These are phyloP conservation scores for Acidomyces sp. DNA, from an alignment of 495 filamentous ascomycete species.

Conservation along the genomic window DNA sequence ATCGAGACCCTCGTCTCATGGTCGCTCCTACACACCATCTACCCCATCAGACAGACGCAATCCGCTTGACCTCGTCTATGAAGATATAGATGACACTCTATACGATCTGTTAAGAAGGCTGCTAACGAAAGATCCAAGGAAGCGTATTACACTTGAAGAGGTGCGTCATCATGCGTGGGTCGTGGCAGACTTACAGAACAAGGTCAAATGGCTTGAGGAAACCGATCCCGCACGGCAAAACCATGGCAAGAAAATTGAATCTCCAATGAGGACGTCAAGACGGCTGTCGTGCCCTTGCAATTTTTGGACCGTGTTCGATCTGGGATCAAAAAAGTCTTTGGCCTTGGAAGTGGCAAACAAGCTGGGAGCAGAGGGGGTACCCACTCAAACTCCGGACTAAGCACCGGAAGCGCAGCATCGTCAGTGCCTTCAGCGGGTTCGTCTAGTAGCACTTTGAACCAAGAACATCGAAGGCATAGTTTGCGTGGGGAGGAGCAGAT, in stretches of 20 bases:
- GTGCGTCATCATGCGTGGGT: slow-evolving; percentile 98
- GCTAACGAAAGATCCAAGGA: slow-evolving; percentile 74
- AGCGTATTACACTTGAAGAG: slow-evolving; percentile 77
- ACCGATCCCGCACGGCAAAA: slow-evolving; percentile 74
- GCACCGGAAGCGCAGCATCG: slow-evolving; percentile 10
- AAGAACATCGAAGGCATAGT: slow-evolving; percentile 50
- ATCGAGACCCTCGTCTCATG: slow-evolving; percentile 25
- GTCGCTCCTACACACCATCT: slow-evolving; percentile 19
- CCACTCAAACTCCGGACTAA: slow-evolving; percentile 23
- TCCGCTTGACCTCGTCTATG: slow-evolving; percentile 64
- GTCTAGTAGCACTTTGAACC: slow-evolving; percentile 46
- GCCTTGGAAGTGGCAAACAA: slow-evolving; percentile 15
- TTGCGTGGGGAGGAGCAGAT: slow-evolving; percentile 58
- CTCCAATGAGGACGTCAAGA: slow-evolving; percentile 75
- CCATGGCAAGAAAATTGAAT: slow-evolving; percentile 87
- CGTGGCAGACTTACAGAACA: slow-evolving; percentile 61
- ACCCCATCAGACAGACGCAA: slow-evolving; percentile 40
- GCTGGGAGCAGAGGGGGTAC: slow-evolving; percentile 20
- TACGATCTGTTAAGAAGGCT: slow-evolving; percentile 69
- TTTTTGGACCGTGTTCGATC: slow-evolving; percentile 65
- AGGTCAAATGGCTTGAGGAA: slow-evolving; percentile 74
- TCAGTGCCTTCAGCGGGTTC: slow-evolving; percentile 18
- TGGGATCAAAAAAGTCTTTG: slow-evolving; percentile 41
- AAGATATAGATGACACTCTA: slow-evolving; percentile 71
- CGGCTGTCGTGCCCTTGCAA: slow-evolving; percentile 77